Conservation (phyloP, 495 filamentous ascomycete species). For the Penicillium flavigenum region DNA sequence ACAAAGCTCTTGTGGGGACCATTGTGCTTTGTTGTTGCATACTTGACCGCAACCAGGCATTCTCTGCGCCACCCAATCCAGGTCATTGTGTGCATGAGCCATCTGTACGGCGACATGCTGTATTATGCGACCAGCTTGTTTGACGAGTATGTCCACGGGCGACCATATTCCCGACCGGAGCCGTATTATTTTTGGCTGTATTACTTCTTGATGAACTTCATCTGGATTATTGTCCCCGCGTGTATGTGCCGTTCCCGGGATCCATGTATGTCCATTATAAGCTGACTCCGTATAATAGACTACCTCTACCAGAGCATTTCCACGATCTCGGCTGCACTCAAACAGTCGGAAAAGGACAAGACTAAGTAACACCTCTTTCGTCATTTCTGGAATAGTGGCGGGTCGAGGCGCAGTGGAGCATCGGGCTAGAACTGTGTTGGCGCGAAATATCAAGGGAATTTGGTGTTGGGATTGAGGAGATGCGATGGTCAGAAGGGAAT, state of each 20-base stretch:
- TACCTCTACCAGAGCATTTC: conserved; percentile 53
- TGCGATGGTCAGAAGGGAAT: neutral
- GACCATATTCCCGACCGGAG: conserved; percentile 73
- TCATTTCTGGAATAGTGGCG: conserved; percentile 24
- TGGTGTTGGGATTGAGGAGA: neutral
- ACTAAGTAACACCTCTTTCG: conserved; percentile 29
- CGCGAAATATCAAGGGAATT: neutral
- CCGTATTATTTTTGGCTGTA: conserved; percentile 84
- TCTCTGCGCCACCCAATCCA: conserved; percentile 70
- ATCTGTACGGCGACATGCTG: conserved; percentile 81
- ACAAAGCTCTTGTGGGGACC: conserved; percentile 72
- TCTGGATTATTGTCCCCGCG: conserved; percentile 78
- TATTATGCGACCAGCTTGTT: conserved; percentile 82
- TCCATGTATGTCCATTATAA: neutral
- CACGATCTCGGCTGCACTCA: conserved; percentile 48
- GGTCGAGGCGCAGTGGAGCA: conserved; percentile 15
- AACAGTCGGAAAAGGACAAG: conserved; percentile 38
- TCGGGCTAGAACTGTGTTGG: conserved; percentile 11
- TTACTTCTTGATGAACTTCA: conserved; percentile 80
- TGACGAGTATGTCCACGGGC: conserved; percentile 57
- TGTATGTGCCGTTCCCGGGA: conserved; percentile 36
- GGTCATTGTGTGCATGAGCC: conserved; percentile 68
- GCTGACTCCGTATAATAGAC: conserved; percentile 36
- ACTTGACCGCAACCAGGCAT: conserved; percentile 57
- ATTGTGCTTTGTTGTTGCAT: conserved; percentile 67